Percentiles rank a stretch among this genome's conserved stretches.
These are phyloP conservation scores for Fermentozyma sake DNA, from an alignment of 1,139 yeast species.

Conservation along the genomic window DNA sequence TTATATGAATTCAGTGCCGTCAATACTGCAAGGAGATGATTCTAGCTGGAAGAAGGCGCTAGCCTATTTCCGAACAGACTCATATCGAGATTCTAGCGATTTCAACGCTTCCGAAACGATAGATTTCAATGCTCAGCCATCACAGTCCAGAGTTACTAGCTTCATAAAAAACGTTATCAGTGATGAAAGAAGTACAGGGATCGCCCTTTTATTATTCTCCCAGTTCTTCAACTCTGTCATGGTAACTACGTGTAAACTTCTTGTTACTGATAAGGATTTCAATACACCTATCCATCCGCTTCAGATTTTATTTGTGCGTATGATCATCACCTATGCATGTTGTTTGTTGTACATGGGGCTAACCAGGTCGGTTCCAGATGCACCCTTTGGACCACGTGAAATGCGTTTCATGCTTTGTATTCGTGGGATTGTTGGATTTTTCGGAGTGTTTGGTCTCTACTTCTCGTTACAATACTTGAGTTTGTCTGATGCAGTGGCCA, in stretches of 20 bases:
- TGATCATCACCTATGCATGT: slow-evolving; percentile 63
- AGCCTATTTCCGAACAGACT: too few species aligned
- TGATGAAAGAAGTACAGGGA: slow-evolving; percentile 19
- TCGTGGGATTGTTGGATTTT: slow-evolving; percentile 74
- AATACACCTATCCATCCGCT: slow-evolving; percentile 64
- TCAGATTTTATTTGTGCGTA: slow-evolving; percentile 71
- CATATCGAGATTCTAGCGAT: too few species aligned
- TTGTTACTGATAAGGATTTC: slow-evolving; percentile 58
- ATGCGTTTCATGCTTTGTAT: slow-evolving; percentile 49
- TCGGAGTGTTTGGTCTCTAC: slow-evolving; percentile 75
- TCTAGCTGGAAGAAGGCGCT: too few species aligned
- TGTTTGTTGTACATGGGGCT: slow-evolving; percentile 52
- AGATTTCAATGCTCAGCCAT: too few species aligned
- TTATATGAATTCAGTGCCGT: too few species aligned
- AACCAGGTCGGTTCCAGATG: slow-evolving; percentile 50
- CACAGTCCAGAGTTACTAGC: not conserved
- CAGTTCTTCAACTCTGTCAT: slow-evolving; percentile 73
- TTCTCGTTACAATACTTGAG: slow-evolving; percentile 70
- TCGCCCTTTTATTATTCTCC: slow-evolving; percentile 43
- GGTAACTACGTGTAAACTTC: slow-evolving; percentile 69
- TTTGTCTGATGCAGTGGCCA: slow-evolving; percentile 71
- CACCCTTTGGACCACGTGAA: slow-evolving; percentile 68
- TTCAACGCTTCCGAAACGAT: too few species aligned
- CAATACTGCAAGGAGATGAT: too few species aligned
- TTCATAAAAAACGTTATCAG: not conserved